Evolutionary conservation across 1,284 basidiomycete species (phyloP), one percentile per base, ranked within the genome.

Genomic region (Melampsora americana): DNA sequence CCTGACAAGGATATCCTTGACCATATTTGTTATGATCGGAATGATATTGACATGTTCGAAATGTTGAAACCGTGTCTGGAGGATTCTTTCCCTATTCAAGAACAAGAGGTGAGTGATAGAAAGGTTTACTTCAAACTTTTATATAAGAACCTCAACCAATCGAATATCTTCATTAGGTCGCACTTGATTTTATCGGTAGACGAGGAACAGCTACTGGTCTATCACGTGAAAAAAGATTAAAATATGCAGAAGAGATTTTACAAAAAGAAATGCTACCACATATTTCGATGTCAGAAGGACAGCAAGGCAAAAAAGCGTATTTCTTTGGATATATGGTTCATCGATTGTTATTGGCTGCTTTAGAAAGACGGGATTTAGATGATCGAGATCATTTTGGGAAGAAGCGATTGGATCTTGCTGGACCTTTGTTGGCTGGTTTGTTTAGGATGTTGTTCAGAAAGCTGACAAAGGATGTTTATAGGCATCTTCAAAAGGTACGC

Each of bases 261-360:
- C 95, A 98, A 84, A 99, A 98, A 85, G 95, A 99, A 84, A 95
- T 99, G 91, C 83, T 99, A 64, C 96, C 96, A 0, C 96, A 99
- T 82, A 90, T 99, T 35, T 95, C 95, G 3, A 95, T 95, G 87
- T 88, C 90, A 1, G 94, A 96, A 83, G 95, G 95, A 11, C 95
- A 93, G 46, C 93, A 96, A 84, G 95, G 92, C 53, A 96, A 96
- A 86, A 99, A 99, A 84, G 96, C 96, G 2, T 99, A 95, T 85
- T 99, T 99, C 87, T 94, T 99, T 79, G 96, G 96, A n/a, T 99
- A 98, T 84, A 99, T 99, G 95, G 92, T 98, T 67, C 95, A 99
- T 85, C 90, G 96, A 77, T 86, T 99, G 32, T 85, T 97, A 5
- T 88, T 97, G 20, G 95, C 96, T 56, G 94, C 94, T 20, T 84